Conservation (phyloP, 2,329 filamentous ascomycete genomes). For the Venturia effusa region DNA sequence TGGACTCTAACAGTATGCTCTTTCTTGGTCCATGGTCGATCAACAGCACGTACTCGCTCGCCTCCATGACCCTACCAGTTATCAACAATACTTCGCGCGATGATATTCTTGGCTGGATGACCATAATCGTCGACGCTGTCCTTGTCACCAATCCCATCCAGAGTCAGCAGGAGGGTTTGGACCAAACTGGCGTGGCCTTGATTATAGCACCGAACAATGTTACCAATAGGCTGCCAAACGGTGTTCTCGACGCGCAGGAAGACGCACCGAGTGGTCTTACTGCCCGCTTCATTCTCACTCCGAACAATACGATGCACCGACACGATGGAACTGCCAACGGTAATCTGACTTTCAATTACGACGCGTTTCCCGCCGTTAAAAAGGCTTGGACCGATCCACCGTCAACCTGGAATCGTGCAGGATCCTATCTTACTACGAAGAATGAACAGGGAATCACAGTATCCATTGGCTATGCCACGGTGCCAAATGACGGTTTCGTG, state of each 20-base stretch:
- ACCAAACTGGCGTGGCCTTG: slow-evolving; percentile 56
- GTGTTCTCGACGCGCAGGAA: slow-evolving; percentile 21
- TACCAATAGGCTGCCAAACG: slow-evolving; percentile 45
- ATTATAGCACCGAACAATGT: slow-evolving; percentile 56
- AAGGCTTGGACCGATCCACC: slow-evolving; percentile 46
- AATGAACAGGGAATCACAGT: slow-evolving; percentile 64
- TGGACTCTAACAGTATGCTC: slow-evolving; percentile 45
- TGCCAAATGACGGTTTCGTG: slow-evolving; percentile 55
- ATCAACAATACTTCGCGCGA: slow-evolving; percentile 48
- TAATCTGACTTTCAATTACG: slow-evolving; percentile 43
- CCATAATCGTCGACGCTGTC: slow-evolving; percentile 59
- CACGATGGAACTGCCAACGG: slow-evolving; percentile 21
- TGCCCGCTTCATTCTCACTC: slow-evolving; percentile 25
- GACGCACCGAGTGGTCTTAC: slow-evolving; percentile 19
- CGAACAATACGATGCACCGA: slow-evolving; percentile 21
- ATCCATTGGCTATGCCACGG: slow-evolving; percentile 63
- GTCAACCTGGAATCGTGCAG: slow-evolving; percentile 51
- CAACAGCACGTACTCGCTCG: slow-evolving; percentile 61
- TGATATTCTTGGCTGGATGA: slow-evolving; percentile 74
- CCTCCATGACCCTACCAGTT: slow-evolving; percentile 75
- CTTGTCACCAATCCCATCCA: slow-evolving; percentile 36
- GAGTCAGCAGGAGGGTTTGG: slow-evolving; percentile 57
- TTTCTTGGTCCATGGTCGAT: slow-evolving; percentile 65
- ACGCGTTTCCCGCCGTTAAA: slow-evolving; percentile 51
- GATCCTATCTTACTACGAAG: slow-evolving; percentile 52